phyloP scores from a whole-genome alignment of 2,329 filamentous ascomycete genomes.

The Alternaria atra region DNA sequence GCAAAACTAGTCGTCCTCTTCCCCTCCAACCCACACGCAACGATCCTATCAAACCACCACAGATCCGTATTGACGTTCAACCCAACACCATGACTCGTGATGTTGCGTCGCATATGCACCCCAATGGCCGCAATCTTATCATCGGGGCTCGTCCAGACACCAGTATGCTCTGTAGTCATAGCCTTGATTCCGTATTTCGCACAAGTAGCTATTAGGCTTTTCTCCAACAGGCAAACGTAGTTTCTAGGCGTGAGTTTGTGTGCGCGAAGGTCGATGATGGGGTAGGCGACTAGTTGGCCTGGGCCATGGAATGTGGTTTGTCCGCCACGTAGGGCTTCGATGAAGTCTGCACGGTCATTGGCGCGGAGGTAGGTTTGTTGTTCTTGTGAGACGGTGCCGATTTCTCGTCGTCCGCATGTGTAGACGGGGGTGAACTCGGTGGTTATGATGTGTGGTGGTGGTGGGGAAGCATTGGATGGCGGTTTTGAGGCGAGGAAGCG shows the following conservation, averaged over 20 bases:
- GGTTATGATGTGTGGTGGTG: slow-evolving; percentile 75
- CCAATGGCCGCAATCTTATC: slow-evolving; percentile 89
- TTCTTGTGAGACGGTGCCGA: slow-evolving; percentile 56
- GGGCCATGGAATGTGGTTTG: slow-evolving; percentile 96
- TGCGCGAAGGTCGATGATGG: slow-evolving; percentile 80
- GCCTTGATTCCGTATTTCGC: slow-evolving; percentile 67
- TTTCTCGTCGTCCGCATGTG: slow-evolving; percentile 86
- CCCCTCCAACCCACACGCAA: slow-evolving; percentile 87
- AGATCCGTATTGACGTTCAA: slow-evolving; percentile 76
- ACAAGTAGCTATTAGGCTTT: slow-evolving; percentile 74
- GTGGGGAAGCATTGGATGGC: slow-evolving; percentile 55
- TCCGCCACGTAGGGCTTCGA: slow-evolving; percentile 81
- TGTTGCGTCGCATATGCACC: slow-evolving; percentile 85
- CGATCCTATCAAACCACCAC: slow-evolving; percentile 75
- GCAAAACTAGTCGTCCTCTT: slow-evolving; percentile 80
- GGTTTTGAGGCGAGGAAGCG: slow-evolving; percentile 70
- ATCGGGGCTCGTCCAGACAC: slow-evolving; percentile 72
- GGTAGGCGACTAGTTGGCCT: slow-evolving; percentile 91
- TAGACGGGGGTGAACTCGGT: slow-evolving; percentile 86
- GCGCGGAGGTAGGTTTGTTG: slow-evolving; percentile 56
- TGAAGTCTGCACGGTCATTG: slow-evolving; percentile 65
- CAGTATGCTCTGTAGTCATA: slow-evolving; percentile 76
- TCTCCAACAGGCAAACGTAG: slow-evolving; percentile 82
- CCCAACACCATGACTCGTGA: slow-evolving; percentile 85
- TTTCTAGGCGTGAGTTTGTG: slow-evolving; percentile 74